Percentiles rank a stretch among this genome's conserved stretches.
Evolutionary conservation across 768 basidiomycete genomes (phyloP).

Genomic region (Trametes maxima): DNA sequence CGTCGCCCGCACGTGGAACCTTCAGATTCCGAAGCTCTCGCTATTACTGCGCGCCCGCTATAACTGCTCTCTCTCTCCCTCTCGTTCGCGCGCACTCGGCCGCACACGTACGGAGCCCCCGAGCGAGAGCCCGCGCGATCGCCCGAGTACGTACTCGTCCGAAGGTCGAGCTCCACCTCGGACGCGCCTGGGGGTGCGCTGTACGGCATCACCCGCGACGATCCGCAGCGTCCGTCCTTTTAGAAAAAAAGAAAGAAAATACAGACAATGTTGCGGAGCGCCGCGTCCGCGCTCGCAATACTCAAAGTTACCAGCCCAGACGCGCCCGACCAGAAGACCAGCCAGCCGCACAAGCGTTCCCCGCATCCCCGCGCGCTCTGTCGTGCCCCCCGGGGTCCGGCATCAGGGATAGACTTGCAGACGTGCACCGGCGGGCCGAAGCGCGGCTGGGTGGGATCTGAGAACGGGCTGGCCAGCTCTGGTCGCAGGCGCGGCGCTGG

Average conservation of each 20-base stretch:
- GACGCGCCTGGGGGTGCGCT: neutral
- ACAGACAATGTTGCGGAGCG: too few species aligned
- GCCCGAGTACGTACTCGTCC: neutral
- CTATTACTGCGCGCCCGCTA: neutral
- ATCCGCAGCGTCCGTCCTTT: neutral
- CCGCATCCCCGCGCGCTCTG: too few species aligned
- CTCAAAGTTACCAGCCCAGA: too few species aligned
- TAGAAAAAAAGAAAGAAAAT: too few species aligned
- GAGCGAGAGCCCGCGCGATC: neutral
- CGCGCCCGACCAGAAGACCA: too few species aligned
- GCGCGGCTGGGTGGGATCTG: neutral
- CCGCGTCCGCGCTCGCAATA: too few species aligned
- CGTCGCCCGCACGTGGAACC: neutral
- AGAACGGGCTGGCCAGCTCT: constrained; percentile 3
- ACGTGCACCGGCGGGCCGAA: neutral
- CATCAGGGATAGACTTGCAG: too few species aligned
- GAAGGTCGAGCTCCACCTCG: neutral
- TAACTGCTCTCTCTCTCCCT: neutral
- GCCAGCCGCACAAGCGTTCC: too few species aligned
- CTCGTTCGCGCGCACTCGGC: neutral
- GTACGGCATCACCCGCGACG: constrained; percentile 2
- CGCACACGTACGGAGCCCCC: neutral
- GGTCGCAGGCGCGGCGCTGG: neutral
- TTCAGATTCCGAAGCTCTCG: too few species aligned
- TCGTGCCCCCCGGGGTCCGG: too few species aligned